Evolutionary conservation across 805 yeast genomes (phyloP), one percentile per base, ranked within the genome.

Genomic region (Nakazawaea molendinolei): DNA sequence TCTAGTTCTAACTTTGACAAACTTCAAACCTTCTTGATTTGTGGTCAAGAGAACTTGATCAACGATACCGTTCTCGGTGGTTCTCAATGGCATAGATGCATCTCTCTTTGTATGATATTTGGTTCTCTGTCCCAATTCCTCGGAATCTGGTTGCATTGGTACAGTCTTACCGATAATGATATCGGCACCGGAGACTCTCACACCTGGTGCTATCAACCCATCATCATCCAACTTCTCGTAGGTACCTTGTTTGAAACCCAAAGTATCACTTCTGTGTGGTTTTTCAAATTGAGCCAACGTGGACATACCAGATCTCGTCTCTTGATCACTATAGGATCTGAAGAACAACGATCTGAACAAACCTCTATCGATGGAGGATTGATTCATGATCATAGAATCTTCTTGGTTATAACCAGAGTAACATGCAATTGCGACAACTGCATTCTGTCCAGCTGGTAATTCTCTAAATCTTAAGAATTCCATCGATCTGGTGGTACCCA

Each of bases 321-420:
- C 99, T 63, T 90, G 95, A 60, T 92, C 99, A 95, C 90, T 89
- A 60, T 92, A 92, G 2, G 97, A 86, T 60, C 98, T 75, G 71
- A 89, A 92, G 66, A 90, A 92, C 55, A 92, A 70, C 8, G 97
- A 87, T 63, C 99, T 72, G 71, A 92, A 92, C 51, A 92, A 67
- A 39, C 98, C 98, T 54, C 97, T 73, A 61, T 92, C 98, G 56
- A 92, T 92, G 24, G 95, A 85, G 8, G 95, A 82, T 68, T 92
- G 98, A 61, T 92, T 92, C 98, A 92, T 92, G 67, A 92, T 92
- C 92, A 92, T 86, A 28, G 98, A 92, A 82, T 92, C 98, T 82
- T 92, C 98, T 71, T 92, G 98, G 63, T 92, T 92, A 64, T 92
- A 92, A 55, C 98, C 98, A 28, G 95, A 85, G 64, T 92, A 92